phyloP scores from a whole-genome alignment of 129 eudicot genomes.

The Dittrichia graveolens region DNA sequence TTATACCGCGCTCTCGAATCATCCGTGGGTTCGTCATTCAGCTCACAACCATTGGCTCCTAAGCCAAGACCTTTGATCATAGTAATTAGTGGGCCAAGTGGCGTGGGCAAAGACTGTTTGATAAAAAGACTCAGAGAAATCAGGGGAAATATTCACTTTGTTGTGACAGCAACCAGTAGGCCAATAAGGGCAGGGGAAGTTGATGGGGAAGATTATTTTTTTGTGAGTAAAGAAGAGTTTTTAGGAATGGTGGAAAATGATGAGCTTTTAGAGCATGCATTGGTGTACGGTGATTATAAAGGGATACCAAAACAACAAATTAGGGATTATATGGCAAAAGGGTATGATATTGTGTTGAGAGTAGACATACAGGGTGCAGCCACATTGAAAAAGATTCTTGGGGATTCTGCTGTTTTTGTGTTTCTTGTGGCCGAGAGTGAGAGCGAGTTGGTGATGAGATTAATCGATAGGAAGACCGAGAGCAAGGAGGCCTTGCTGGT shows the following conservation, averaged over 20 bases:
- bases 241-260: slow-evolving; percentile 61
- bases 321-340: slow-evolving; percentile 57
- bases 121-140: slow-evolving; percentile 70
- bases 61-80: slow-evolving; percentile 65
- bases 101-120: slow-evolving; percentile 93
- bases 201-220: slow-evolving; percentile 80
- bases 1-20: slow-evolving; percentile 76
- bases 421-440: slow-evolving; percentile 88
- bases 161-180: slow-evolving; percentile 87
- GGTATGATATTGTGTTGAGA: slow-evolving; percentile 73
- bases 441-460: slow-evolving; percentile 68
- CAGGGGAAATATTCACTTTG: slow-evolving; percentile 69
- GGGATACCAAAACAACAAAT: slow-evolving; percentile 78
- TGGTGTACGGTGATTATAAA: slow-evolving; percentile 37
- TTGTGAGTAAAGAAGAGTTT: slow-evolving; percentile 70
- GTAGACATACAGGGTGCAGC: slow-evolving; percentile 88
- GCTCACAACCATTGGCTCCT: slow-evolving; percentile 57
- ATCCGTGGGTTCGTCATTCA: slow-evolving; percentile 66
- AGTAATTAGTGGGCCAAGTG: slow-evolving; percentile 94
- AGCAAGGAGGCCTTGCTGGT: slow-evolving; percentile 71
- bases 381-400: slow-evolving; percentile 68
- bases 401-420: slow-evolving; percentile 63
- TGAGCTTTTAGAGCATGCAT: slow-evolving; percentile 54
- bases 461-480: slow-evolving; percentile 84
- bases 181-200: slow-evolving; percentile 70